Percentiles rank a stretch among this genome's conserved stretches.
Evolutionary conservation across 2,329 filamentous ascomycete genomes (phyloP).

Genomic region (Cercospora brassicicola): DNA sequence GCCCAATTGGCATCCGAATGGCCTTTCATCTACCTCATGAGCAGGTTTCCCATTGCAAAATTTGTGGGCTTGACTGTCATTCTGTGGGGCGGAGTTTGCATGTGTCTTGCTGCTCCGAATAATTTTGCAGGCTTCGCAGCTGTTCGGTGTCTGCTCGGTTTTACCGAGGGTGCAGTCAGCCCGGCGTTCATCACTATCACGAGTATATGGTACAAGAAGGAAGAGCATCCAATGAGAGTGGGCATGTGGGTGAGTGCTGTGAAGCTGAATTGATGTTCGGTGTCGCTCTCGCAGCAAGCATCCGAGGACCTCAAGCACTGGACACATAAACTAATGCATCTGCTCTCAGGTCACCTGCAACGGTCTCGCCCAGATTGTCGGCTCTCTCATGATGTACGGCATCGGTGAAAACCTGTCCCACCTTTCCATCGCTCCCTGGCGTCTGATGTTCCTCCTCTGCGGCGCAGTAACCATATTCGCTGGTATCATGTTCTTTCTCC

Average conservation of each 20-base stretch:
- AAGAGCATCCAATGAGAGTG: conserved; percentile 31
- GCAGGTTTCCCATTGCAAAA: conserved; percentile 50
- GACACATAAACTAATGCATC: neutral
- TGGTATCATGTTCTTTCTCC: conserved; percentile 49
- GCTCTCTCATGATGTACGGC: conserved; percentile 53
- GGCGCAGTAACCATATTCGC: conserved; percentile 49
- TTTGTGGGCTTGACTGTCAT: conserved; percentile 52
- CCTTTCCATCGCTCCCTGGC: conserved; percentile 48
- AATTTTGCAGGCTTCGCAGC: conserved; percentile 40
- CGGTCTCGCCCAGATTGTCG: conserved; percentile 50
- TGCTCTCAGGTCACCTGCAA: conserved; percentile 43
- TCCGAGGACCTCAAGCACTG: neutral
- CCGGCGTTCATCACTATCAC: conserved; percentile 53
- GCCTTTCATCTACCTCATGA: conserved; percentile 56
- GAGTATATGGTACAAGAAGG: conserved; percentile 33
- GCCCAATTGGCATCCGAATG: conserved; percentile 48
- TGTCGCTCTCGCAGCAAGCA: neutral
- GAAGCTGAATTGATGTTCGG: neutral
- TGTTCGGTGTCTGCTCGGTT: conserved; percentile 42
- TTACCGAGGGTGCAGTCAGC: conserved; percentile 48
- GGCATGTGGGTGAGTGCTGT: conserved; percentile 39
- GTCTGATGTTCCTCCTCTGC: conserved; percentile 52
- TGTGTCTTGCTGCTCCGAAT: conserved; percentile 48
- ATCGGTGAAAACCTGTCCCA: conserved; percentile 46
- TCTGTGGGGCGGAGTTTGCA: conserved; percentile 48